Evolutionary conservation across 495 filamentous ascomycete genomes (phyloP), one percentile per base, ranked within the genome.

Genomic region (Aspergillus egyptiacus): DNA sequence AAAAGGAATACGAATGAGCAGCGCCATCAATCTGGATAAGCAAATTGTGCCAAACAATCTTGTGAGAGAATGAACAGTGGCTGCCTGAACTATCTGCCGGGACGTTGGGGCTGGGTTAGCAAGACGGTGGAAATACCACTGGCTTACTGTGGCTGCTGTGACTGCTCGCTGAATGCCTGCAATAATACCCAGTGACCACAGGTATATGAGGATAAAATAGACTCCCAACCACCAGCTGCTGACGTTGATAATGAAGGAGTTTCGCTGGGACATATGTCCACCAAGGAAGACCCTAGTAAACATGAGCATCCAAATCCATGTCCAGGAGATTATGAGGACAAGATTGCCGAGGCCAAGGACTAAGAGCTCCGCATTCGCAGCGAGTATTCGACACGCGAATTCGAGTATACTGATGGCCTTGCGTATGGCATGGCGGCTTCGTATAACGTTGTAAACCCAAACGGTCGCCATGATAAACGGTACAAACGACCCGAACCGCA

Each of bases 51-150:
- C 93, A 58, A 96, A 94, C n/a, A 95, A 78, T 13, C 89, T 90
- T 18, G 85, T 86, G 9, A 79, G 71, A 11, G 89, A 82, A 67
- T 98, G 93, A 8, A 68, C 68, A 38, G 94, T 64, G 19, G 90
- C 91, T 14, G 91, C 91, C 43, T 80, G 77, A 33, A 96, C 87
- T 39, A 97, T 81, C 41, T 86, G 82, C 38, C 77, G 75, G 0
- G 86, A 87, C 2, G 85, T 80, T 8, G 87, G 79, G 15, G 85
- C 75, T 9, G 93, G 89, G 28, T 82, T 80, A 18, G 81, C 78
- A 46, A 95, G 83, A 43, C 93, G 87, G 67, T 97, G 91, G 66
- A 97, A 98, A 63, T 98, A 98, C 93, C 93, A 98, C 64, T 98
- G 94, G 15, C 85, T 91, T 28, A 97, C 93, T 9, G 91, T 95